Evolutionary conservation across 306 rosid species (phyloP).

Genomic region (Astragalus glycyphyllos): DNA sequence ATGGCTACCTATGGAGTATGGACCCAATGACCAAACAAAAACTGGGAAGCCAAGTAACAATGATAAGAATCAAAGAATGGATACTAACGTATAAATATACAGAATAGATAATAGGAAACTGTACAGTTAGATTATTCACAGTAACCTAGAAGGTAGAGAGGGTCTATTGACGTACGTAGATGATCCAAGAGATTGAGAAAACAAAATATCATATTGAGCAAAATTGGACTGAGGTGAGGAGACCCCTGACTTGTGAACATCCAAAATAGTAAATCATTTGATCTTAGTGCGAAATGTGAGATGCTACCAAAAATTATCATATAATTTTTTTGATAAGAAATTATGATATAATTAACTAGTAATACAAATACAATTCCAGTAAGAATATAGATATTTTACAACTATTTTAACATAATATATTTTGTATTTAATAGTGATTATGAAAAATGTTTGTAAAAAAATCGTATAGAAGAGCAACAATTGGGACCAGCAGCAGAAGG

Average conservation of each 20-base stretch:
- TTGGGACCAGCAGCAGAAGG: too few species aligned
- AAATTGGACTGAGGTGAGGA: not conserved
- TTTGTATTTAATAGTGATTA: too few species aligned
- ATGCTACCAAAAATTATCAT: too few species aligned
- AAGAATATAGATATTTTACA: too few species aligned
- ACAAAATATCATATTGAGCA: not conserved
- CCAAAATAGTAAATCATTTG: too few species aligned
- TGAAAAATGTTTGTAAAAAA: too few species aligned
- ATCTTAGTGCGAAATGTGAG: too few species aligned
- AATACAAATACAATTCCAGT: too few species aligned
- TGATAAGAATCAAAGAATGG: not conserved
- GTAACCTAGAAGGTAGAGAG: not conserved
- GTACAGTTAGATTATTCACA: not conserved
- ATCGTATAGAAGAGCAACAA: too few species aligned
- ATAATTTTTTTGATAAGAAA: too few species aligned
- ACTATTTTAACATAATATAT: too few species aligned
- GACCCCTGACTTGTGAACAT: not conserved
- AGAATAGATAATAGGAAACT: constrained; percentile 12
- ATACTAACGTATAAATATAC: not conserved
- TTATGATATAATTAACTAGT: too few species aligned
- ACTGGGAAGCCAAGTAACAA: constrained; percentile 10
- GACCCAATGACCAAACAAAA: constrained; percentile 20
- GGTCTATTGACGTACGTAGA: not conserved
- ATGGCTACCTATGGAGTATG: not conserved
- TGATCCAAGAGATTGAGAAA: not conserved